These are phyloP conservation scores for Arthrobotrys megalospora DNA, from an alignment of 2,329 filamentous ascomycete species.

Conservation along the genomic window DNA sequence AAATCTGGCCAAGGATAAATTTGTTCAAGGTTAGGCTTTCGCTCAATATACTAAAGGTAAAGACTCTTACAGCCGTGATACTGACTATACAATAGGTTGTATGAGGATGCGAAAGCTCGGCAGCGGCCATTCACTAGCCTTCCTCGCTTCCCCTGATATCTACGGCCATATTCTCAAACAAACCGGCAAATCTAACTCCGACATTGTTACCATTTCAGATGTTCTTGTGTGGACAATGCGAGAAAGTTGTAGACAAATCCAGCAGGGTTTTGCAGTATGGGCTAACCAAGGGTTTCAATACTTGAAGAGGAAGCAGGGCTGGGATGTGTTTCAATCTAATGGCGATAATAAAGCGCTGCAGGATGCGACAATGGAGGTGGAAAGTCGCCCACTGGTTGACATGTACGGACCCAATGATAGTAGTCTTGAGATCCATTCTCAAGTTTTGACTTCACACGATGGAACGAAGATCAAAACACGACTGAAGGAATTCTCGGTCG, in stretches of 20 bases:
- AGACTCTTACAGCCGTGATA: background rate
- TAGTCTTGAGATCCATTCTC: background rate
- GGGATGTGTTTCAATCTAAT: background rate
- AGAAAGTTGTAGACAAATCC: conserved; percentile 72
- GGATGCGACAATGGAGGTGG: conserved; percentile 69
- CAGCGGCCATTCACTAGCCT: conserved; percentile 76
- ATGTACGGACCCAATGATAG: conserved; percentile 42
- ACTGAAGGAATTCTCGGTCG: conserved; percentile 64
- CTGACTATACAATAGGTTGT: conserved; percentile 64
- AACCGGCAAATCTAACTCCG: background rate
- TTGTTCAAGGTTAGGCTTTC: conserved; percentile 75
- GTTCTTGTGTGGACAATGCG: conserved; percentile 75
- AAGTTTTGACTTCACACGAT: conserved; percentile 55
- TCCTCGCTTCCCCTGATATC: conserved; percentile 71
- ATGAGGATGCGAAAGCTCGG: conserved; percentile 81
- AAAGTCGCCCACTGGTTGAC: conserved; percentile 62
- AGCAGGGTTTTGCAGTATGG: conserved; percentile 74
- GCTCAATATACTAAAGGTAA: background rate
- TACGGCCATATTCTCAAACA: conserved; percentile 70
- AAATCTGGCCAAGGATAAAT: conserved; percentile 76
- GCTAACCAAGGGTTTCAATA: conserved; percentile 74
- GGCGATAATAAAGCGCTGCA: conserved; percentile 70
- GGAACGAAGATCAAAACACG: conserved; percentile 65
- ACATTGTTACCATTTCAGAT: conserved; percentile 70
- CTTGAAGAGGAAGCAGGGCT: conserved; percentile 63